These are phyloP conservation scores for Aspergillus udagawae DNA, from an alignment of 2,329 filamentous ascomycete species.

Conservation along the genomic window DNA sequence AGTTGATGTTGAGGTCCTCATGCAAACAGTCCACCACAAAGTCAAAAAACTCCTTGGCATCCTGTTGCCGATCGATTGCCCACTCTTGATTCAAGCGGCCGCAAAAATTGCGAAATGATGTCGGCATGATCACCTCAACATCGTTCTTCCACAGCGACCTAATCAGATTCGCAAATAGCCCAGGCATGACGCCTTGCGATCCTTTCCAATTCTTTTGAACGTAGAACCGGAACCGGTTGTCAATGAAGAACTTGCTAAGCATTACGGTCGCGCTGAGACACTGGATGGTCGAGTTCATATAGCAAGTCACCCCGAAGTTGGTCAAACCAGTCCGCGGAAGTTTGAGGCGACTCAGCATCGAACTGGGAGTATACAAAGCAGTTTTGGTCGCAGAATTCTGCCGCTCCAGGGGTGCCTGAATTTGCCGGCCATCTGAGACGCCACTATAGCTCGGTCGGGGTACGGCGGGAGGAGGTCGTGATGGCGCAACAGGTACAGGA, in stretches of 20 bases:
- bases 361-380: constrained; percentile 40
- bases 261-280: constrained; percentile 69
- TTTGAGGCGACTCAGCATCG: constrained; percentile 43
- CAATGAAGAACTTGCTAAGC: constrained; percentile 61
- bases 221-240: constrained; percentile 56
- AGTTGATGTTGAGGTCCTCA: constrained; percentile 75
- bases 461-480: constrained; percentile 64
- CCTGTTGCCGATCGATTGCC: constrained; percentile 75
- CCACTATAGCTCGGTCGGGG: constrained; percentile 76
- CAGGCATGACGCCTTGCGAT: constrained; percentile 60
- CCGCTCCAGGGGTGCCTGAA: constrained; percentile 39
- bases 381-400: constrained; percentile 44
- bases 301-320: constrained; percentile 82
- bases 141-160: constrained; percentile 61
- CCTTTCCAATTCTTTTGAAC: constrained; percentile 64
- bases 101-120: constrained; percentile 64
- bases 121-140: constrained; percentile 49
- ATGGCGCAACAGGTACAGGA: constrained; percentile 55
- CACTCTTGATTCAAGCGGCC: constrained; percentile 63
- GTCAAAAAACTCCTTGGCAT: constrained; percentile 83
- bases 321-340: constrained; percentile 68
- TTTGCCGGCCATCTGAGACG: constrained; percentile 59
- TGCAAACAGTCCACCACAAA: constrained; percentile 79
- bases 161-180: constrained; percentile 59
- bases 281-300: constrained; percentile 88